Evolutionary conservation across 2,329 filamentous ascomycete genomes (phyloP).

Genomic region (Aspergillus flavus): DNA sequence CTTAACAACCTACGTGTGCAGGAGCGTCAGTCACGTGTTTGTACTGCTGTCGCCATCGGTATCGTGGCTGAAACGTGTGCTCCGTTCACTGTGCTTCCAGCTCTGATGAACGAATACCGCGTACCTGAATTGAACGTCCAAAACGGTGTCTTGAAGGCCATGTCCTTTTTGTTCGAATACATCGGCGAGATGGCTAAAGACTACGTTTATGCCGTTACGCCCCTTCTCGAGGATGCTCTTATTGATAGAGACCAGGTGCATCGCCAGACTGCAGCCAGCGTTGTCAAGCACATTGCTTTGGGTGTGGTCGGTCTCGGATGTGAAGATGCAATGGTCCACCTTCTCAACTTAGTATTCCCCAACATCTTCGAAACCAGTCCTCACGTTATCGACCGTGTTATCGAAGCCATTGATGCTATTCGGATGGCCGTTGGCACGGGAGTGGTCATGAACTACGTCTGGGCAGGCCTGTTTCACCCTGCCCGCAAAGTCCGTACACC

Average conservation of each 20-base stretch:
- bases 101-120: slow-evolving; percentile 98
- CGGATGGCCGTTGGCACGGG: slow-evolving; percentile 91
- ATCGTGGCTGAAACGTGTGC: slow-evolving; percentile 98
- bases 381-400: slow-evolving; percentile 96
- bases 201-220: slow-evolving; percentile 97
- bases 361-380: slow-evolving; percentile 98
- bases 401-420: slow-evolving; percentile 96
- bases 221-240: slow-evolving; percentile 91
- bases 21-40: slow-evolving; percentile 96
- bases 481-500: slow-evolving; percentile 91
- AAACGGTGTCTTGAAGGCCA: slow-evolving; percentile 94
- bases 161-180: slow-evolving; percentile 98
- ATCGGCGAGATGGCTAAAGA: slow-evolving; percentile 99
- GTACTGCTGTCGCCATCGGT: slow-evolving; percentile 96
- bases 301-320: slow-evolving; percentile 97
- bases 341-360: slow-evolving; percentile 93
- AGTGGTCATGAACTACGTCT: slow-evolving; percentile 95
- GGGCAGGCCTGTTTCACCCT: slow-evolving; percentile 96
- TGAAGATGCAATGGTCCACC: slow-evolving; percentile 97
- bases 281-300: slow-evolving; percentile 96
- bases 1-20: slow-evolving; percentile 97
- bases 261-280: slow-evolving; percentile 90
- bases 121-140: slow-evolving; percentile 98
- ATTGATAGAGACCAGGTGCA: slow-evolving; percentile 98
- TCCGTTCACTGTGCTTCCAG: slow-evolving; percentile 96